Conservation (phyloP, 257 asterid genomes). For the Lycium ferocissimum region DNA sequence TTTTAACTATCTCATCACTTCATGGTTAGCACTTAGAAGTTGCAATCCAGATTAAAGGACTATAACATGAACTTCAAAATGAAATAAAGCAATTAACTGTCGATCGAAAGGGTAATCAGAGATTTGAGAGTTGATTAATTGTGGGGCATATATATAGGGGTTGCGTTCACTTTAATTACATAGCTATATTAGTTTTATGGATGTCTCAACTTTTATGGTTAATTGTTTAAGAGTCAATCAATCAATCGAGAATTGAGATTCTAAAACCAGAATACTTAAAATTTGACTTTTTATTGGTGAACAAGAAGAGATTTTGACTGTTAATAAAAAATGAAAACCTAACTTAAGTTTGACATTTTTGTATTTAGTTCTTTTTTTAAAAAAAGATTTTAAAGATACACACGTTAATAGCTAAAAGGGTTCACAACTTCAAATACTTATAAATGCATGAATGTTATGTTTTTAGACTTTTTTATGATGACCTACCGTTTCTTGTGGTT, state of each 20-base stretch:
- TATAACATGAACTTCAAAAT: not conserved
- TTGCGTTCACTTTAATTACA: not conserved
- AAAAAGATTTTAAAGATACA: not conserved
- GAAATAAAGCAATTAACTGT: not conserved
- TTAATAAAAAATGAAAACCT: not conserved
- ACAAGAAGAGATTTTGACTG: not conserved
- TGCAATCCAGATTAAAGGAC: not conserved
- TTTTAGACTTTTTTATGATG: not conserved
- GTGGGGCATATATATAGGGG: not conserved
- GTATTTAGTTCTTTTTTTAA: not conserved
- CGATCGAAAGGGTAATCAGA: not conserved
- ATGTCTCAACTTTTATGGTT: no score
- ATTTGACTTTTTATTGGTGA: constrained; percentile 10
- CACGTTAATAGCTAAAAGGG: not conserved
- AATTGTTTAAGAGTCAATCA: not conserved
- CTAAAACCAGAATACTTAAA: not conserved
- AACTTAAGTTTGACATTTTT: not conserved
- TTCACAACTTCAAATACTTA: not conserved
- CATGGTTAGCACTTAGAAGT: not conserved
- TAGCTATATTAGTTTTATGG: not conserved
- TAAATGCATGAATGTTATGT: not conserved
- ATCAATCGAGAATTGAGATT: not conserved
- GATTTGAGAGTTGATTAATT: not conserved
- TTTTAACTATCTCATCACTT: not conserved
- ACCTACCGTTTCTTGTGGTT: not conserved